phyloP scores from a whole-genome alignment of 805 yeast species.

The Barnettozyma wickerhamii region DNA sequence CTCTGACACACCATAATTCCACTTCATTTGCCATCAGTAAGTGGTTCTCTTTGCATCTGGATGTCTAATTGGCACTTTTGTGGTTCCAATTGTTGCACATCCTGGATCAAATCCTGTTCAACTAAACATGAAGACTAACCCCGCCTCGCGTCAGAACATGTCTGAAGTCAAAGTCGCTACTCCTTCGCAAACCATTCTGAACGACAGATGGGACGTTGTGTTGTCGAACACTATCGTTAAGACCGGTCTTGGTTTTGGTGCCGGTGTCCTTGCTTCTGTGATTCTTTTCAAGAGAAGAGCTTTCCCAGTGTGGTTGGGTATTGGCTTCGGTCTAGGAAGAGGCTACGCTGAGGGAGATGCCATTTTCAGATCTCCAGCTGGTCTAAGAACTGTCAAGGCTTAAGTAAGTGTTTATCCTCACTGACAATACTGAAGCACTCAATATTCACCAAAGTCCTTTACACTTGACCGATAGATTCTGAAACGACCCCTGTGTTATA shows the following conservation, averaged over 20 bases:
- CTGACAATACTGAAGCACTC: too few species aligned
- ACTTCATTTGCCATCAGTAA: neutral
- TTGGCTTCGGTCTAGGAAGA: conserved; percentile 97
- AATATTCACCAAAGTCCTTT: too few species aligned
- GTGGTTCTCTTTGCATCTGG: too few species aligned
- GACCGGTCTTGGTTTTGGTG: conserved; percentile 95
- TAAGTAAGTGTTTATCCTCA: conserved; percentile 29
- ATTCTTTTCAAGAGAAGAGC: conserved; percentile 88
- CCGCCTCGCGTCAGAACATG: conserved; percentile 5
- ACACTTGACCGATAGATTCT: conserved; percentile 7
- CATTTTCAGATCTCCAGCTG: conserved; percentile 81
- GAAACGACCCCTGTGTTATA: conserved; percentile 2
- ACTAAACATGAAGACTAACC: neutral
- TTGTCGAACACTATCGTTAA: conserved; percentile 91
- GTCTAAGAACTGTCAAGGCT: conserved; percentile 70
- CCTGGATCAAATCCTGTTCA: too few species aligned
- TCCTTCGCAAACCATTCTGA: conserved; percentile 54
- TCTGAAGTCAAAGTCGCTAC: conserved; percentile 25
- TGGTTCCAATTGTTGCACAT: too few species aligned
- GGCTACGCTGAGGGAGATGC: conserved; percentile 99
- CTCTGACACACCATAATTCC: conserved; percentile 3
- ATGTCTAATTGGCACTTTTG: too few species aligned
- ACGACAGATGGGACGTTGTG: conserved; percentile 91
- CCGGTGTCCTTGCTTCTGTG: conserved; percentile 90
- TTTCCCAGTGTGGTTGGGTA: conserved; percentile 96